Evolutionary conservation across 768 basidiomycete species (phyloP).

Genomic region (Lentinula guzmanii): DNA sequence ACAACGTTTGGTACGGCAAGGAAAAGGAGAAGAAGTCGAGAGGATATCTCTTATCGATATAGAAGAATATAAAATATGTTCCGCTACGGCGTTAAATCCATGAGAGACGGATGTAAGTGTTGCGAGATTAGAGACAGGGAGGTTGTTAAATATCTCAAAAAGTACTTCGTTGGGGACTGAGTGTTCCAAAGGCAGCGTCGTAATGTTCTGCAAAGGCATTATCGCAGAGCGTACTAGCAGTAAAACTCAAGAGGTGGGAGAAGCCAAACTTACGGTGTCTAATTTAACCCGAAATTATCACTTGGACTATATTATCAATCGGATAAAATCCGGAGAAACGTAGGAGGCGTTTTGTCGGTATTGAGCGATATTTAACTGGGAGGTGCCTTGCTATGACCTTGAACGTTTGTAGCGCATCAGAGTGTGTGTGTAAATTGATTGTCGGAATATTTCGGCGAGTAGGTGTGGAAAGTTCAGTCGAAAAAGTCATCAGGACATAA

Average conservation of each 20-base stretch:
- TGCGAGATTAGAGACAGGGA: conserved; percentile 31
- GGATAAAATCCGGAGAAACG: background rate
- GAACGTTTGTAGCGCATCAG: background rate
- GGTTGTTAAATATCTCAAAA: conserved; percentile 36
- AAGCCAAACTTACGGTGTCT: background rate
- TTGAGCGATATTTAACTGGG: background rate
- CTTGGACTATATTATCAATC: background rate
- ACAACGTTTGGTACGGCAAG: conserved; percentile 40
- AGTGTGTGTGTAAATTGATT: background rate
- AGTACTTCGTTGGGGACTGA: conserved; percentile 54
- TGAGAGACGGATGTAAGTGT: conserved; percentile 39
- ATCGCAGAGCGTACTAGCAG: background rate
- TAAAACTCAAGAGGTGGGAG: background rate
- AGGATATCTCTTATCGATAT: conserved; percentile 44
- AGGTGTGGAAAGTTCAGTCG: background rate
- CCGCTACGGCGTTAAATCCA: conserved; percentile 46
- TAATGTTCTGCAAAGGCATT: background rate
- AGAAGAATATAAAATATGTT: conserved; percentile 52
- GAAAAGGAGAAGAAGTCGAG: conserved; percentile 32
- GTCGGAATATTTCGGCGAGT: background rate
- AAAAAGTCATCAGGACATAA: background rate
- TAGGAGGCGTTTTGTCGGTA: conserved; percentile 1
- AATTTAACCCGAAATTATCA: background rate
- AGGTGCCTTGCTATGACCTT: background rate
- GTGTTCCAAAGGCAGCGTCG: conserved; percentile 5